Base-by-base conservation (phyloP, 2,329 filamentous ascomycete genomes). In the Keithomyces neogunnii region DNA sequence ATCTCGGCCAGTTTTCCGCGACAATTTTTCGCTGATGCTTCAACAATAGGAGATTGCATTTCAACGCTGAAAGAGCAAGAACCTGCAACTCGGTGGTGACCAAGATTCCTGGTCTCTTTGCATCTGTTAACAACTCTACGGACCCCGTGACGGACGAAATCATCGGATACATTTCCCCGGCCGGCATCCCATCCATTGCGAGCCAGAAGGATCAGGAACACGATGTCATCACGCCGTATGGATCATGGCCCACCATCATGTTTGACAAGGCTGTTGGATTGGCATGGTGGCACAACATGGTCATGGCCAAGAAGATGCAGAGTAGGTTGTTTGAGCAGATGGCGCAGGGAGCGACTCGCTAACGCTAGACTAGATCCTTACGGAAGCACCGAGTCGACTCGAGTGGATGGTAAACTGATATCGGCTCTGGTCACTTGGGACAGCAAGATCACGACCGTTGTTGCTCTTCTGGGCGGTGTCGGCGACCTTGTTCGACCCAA, bases 251-350 rank as follows among this genome's bases (percentile, higher is more conserved):
- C 0, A 66, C 62, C 6, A 59, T 70, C 0, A 48, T 72, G 32
- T 64, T 71, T 30, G 62, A 71, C 52, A 67, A 66, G 47, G 58
- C 59, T 5, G 65, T 71, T 3, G 70, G 69, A 0, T 56, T 72
- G 30, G 69, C 67, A 3, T 73, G 70, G 70, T 72, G 69, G 69
- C 64, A 62, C 46, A 72, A 70, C 47, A 73, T 71, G 68, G 61
- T 66, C 2, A 50, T 62, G 4, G 69, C 60, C 2, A 71, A 69
- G 58, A 71, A 71, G 58, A 72, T 73, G 70, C 70, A 73, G 50
- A 73, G 69, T 70, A 53, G 55, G 62, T 57, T n/a, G 10, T 11
- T 8, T 28, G 4, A 1, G 4, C 6, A 28, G 11, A 9, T 30
- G 7, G 10, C 11, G 29, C 19, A 4, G 13, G 4, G 6, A 9